phyloP scores from a whole-genome alignment of 108 stramenopile genomes.

The Discostella pseudostelligera region DNA sequence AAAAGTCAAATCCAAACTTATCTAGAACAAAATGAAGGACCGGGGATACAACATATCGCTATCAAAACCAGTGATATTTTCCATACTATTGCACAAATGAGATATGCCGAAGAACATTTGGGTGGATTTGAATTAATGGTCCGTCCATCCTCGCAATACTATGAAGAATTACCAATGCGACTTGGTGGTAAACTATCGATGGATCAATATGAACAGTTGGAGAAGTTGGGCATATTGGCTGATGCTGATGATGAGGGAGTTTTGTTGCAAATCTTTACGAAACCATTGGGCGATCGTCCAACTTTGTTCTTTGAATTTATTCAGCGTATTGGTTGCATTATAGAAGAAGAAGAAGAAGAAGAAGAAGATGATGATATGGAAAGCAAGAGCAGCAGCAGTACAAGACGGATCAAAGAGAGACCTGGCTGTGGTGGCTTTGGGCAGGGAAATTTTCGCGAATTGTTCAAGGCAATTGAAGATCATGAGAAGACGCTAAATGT shows the following conservation, averaged over 20 bases:
- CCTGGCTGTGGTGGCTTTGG: conserved; percentile 92
- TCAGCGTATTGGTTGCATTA: conserved; percentile 84
- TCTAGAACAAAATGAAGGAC: conserved; percentile 84
- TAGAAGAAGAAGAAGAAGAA: conserved; percentile 36
- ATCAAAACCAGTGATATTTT: conserved; percentile 83
- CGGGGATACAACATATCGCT: conserved; percentile 88
- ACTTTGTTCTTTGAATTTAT: conserved; percentile 91
- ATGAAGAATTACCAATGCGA: conserved; percentile 53
- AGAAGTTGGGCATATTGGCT: conserved; percentile 80
- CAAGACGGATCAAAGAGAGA: conserved; percentile 30
- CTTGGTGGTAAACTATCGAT: conserved; percentile 50
- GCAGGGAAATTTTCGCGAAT: conserved; percentile 85
- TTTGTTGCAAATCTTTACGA: conserved; percentile 85
- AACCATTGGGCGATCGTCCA: conserved; percentile 82
- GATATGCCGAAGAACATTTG: conserved; percentile 49
- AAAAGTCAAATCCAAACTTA: conserved; percentile 83
- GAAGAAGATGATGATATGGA: conserved; percentile 20
- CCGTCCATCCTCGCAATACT: conserved; percentile 70
- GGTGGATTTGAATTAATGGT: conserved; percentile 87
- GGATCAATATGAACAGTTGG: conserved; percentile 49
- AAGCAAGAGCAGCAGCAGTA: background rate
- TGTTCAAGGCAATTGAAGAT: conserved; percentile 89
- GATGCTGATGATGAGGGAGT: conserved; percentile 89
- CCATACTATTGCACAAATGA: conserved; percentile 67
- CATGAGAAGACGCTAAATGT: conserved; percentile 70